A percentile compares a stretch with the other conserved stretches of the same genome.
Conservation (phyloP, 202 grass and related monocot genomes). For the Elaeis oleifera region DNA sequence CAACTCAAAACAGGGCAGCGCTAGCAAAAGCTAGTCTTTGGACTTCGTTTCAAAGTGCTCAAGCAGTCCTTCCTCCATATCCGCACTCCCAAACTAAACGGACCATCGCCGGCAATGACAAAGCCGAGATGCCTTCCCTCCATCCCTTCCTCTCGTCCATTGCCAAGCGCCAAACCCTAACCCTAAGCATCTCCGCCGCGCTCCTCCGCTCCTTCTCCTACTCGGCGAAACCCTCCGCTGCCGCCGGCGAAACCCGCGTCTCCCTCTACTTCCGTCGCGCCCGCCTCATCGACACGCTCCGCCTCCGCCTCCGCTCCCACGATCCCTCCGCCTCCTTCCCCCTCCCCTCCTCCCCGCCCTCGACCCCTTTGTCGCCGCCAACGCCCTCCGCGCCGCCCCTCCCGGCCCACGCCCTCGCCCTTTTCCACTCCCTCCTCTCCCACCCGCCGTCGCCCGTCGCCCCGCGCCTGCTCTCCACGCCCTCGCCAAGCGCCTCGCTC, state of each 20-base stretch:
- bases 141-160: too few species aligned
- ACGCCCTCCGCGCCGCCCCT: slow-evolving; percentile 48
- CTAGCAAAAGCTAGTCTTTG: too few species aligned
- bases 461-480: slow-evolving; percentile 46
- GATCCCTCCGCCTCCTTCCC: background rate
- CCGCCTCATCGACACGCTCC: slow-evolving; percentile 59
- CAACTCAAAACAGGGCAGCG: too few species aligned
- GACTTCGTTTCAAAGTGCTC: too few species aligned
- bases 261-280: slow-evolving; percentile 61
- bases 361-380: slow-evolving; percentile 40
- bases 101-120: too few species aligned
- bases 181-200: background rate
- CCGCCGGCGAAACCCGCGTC: slow-evolving; percentile 17
- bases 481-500: slow-evolving; percentile 43
- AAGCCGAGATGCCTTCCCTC: too few species aligned
- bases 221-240: background rate
- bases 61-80: too few species aligned
- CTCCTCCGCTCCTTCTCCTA: background rate
- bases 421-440: slow-evolving; percentile 28
- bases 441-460: slow-evolving; percentile 22
- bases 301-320: slow-evolving; percentile 34
- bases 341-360: slow-evolving; percentile 10
- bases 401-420: slow-evolving; percentile 26
- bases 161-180: too few species aligned
- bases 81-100: too few species aligned